These are phyloP conservation scores for Gracilaria gracilis DNA, from an alignment of 23 red algal genomes.

Conservation along the genomic window DNA sequence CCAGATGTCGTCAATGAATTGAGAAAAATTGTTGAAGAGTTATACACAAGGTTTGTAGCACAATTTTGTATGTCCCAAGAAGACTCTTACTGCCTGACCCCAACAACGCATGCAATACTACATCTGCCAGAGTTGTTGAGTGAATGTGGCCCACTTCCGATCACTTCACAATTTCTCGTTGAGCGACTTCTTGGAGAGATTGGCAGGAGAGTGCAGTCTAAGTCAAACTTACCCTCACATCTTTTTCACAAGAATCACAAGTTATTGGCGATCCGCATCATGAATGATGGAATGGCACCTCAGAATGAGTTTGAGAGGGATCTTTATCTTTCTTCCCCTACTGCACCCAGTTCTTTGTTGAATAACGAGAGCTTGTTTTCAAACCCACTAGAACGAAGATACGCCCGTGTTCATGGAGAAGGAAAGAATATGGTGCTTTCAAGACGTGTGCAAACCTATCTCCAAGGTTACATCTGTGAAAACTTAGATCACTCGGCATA, in stretches of 20 bases:
- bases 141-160: neutral
- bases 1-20: neutral
- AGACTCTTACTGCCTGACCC: neutral
- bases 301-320: too few relatives aligned
- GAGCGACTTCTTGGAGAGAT: slow-evolving; percentile 15
- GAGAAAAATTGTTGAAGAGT: neutral
- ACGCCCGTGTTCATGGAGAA: too few relatives aligned
- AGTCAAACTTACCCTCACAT: neutral
- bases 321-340: too few relatives aligned
- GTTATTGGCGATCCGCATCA: too few relatives aligned
- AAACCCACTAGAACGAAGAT: too few relatives aligned
- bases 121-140: slow-evolving; percentile 5
- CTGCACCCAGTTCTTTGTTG: too few relatives aligned
- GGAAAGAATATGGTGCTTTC: too few relatives aligned
- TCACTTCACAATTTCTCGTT: neutral
- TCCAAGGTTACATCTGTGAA: too few relatives aligned
- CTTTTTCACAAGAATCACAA: neutral
- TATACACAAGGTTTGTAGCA: slow-evolving; percentile 1
- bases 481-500: too few relatives aligned
- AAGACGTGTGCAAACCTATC: too few relatives aligned
- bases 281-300: too few relatives aligned
- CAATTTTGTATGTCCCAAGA: neutral
- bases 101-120: slow-evolving; percentile 30
- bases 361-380: too few relatives aligned
- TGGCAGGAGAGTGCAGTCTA: neutral